Evolutionary conservation across 805 yeast genomes (phyloP).

Genomic region (Sporopachydermia lactativora): DNA sequence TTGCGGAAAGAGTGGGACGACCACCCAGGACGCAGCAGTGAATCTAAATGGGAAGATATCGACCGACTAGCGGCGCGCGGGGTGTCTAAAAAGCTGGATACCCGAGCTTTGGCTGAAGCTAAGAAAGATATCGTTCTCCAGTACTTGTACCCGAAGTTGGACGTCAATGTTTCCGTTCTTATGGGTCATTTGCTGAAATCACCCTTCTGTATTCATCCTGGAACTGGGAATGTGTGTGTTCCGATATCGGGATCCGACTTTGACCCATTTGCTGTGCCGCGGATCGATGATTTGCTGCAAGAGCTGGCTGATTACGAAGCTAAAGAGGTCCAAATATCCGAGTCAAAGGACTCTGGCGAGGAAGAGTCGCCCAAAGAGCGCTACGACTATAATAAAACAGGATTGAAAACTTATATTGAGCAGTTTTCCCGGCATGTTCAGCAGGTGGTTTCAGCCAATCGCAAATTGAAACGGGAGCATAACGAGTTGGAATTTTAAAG

Average conservation of each 20-base stretch:
- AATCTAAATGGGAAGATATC: slow-evolving; percentile 67
- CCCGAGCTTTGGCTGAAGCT: slow-evolving; percentile 43
- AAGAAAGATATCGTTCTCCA: slow-evolving; percentile 72
- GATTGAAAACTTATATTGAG: slow-evolving; percentile 57
- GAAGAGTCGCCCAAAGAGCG: slow-evolving; percentile 8
- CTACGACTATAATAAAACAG: slow-evolving; percentile 46
- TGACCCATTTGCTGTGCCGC: slow-evolving; percentile 73
- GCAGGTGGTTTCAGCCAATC: slow-evolving; percentile 41
- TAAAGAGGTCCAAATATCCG: slow-evolving; percentile 8
- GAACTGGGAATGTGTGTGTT: slow-evolving; percentile 91
- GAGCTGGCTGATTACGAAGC: slow-evolving; percentile 43
- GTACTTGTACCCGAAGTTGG: slow-evolving; percentile 81
- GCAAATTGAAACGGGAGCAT: slow-evolving; percentile 23
- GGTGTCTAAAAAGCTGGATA: slow-evolving; percentile 25
- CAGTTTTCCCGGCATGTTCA: slow-evolving; percentile 50
- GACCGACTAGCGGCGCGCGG: slow-evolving; percentile 29
- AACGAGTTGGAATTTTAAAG: slow-evolving; percentile 17
- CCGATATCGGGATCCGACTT: slow-evolving; percentile 43
- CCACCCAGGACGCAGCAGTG: slow-evolving; percentile 27
- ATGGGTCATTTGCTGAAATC: slow-evolving; percentile 86
- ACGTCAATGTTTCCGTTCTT: slow-evolving; percentile 83
- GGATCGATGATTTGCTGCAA: slow-evolving; percentile 42
- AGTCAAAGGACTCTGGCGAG: slow-evolving; percentile 15
- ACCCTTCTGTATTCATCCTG: slow-evolving; percentile 94
- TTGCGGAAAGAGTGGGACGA: not conserved